Evolutionary conservation across 306 rosid genomes (phyloP).

Genomic region (Lathyrus oleraceus): DNA sequence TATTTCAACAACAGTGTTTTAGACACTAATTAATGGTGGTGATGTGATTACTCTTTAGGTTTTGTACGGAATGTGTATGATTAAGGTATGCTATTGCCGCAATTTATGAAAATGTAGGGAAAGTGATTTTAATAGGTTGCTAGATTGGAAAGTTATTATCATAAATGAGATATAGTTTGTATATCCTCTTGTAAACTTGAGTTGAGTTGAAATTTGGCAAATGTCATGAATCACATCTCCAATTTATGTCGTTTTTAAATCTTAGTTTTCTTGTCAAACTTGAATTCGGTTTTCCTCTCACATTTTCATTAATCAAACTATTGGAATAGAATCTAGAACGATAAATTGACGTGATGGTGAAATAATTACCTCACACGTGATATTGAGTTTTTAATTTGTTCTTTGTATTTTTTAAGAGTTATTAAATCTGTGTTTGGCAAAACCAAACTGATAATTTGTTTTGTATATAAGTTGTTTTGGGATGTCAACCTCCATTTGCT

Average conservation of each 20-base stretch:
- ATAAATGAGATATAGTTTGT: neutral
- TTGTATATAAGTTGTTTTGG: too few relatives aligned
- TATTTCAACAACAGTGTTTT: constrained; percentile 25
- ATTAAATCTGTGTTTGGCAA: too few relatives aligned
- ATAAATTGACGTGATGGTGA: neutral
- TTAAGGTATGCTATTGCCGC: constrained; percentile 17
- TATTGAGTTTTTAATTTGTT: neutral
- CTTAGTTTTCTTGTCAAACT: constrained; percentile 16
- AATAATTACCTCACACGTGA: neutral
- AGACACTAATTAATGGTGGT: constrained; percentile 7
- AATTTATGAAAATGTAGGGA: constrained; percentile 15
- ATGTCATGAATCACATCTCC: constrained; percentile 11
- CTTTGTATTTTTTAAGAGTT: too few relatives aligned
- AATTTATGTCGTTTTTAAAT: neutral
- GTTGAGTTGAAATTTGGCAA: neutral
- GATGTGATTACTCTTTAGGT: constrained; percentile 16
- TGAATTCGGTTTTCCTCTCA: neutral
- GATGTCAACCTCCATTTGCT: too few relatives aligned
- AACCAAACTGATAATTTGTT: too few relatives aligned
- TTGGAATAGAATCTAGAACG: neutral
- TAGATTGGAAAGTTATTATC: constrained; percentile 20
- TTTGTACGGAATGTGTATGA: constrained; percentile 20
- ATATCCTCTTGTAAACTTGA: neutral
- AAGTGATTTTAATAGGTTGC: constrained; percentile 13
- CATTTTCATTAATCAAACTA: neutral